Conservation (phyloP, 2,329 filamentous ascomycete species). For the Neofusicoccum ribis region DNA sequence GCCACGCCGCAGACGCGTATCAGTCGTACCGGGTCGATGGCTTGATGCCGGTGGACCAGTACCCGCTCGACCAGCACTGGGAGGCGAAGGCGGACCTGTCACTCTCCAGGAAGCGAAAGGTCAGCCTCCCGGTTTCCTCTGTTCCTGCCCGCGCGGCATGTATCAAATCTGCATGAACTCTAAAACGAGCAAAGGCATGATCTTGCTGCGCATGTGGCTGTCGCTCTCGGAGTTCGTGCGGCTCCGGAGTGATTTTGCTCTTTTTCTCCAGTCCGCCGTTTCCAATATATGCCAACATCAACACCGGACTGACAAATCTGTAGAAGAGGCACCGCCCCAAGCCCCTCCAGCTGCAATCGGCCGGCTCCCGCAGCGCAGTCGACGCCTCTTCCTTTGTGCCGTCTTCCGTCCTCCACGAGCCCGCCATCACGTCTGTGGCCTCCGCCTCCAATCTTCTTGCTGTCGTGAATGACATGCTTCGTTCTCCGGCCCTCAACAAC, state of each 20-base stretch:
- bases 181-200: not conserved
- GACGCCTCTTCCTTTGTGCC: conserved; percentile 26
- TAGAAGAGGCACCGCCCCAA: conserved; percentile 17
- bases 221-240: not conserved
- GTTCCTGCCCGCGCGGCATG: not conserved
- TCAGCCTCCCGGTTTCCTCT: not conserved
- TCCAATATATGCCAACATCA: not conserved
- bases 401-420: conserved; percentile 32
- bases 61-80: conserved; percentile 22
- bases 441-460: conserved; percentile 39
- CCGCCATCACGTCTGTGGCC: conserved; percentile 26
- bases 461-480: conserved; percentile 44
- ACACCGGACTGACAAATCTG: conserved; percentile 5
- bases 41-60: conserved; percentile 37
- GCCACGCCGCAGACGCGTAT: conserved; percentile 28
- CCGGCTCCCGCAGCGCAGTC: not conserved
- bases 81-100: conserved; percentile 22
- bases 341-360: not conserved
- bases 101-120: conserved; percentile 17
- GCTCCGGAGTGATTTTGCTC: not conserved
- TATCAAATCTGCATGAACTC: not conserved
- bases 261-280: not conserved
- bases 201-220: not conserved
- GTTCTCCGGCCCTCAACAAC: conserved; percentile 41
- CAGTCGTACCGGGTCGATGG: conserved; percentile 37